These are phyloP conservation scores for Scheffersomyces parashehatae DNA, from an alignment of 1,139 yeast genomes.

Conservation along the genomic window DNA sequence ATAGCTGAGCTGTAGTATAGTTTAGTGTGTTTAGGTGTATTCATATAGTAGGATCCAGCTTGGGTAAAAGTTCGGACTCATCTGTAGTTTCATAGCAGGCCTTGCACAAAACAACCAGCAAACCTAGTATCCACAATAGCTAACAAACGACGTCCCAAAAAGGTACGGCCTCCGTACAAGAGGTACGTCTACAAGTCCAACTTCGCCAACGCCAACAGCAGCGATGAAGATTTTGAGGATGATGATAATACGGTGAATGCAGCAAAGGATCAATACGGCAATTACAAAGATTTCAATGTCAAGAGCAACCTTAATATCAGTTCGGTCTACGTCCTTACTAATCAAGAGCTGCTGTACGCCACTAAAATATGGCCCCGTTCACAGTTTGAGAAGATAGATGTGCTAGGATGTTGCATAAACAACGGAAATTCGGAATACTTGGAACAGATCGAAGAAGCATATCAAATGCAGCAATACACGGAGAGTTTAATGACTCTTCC, in stretches of 20 bases:
- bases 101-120: too few relatives aligned
- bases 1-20: too few relatives aligned
- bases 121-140: slow-evolving; percentile 52
- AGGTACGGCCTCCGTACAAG: slow-evolving; percentile 73
- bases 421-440: slow-evolving; percentile 15
- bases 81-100: too few relatives aligned
- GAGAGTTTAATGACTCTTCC: slow-evolving; percentile 44
- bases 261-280: slow-evolving; percentile 18
- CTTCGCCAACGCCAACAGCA: slow-evolving; percentile 28
- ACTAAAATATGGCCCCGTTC: slow-evolving; percentile 42
- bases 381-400: slow-evolving; percentile 49
- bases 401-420: slow-evolving; percentile 34
- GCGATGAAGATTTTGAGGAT: slow-evolving; percentile 37
- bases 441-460: slow-evolving; percentile 14
- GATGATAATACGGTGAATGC: slow-evolving; percentile 19
- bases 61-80: too few relatives aligned
- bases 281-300: slow-evolving; percentile 25
- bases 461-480: slow-evolving; percentile 12
- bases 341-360: slow-evolving; percentile 16
- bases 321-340: slow-evolving; percentile 39
- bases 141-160: slow-evolving; percentile 82
- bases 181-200: slow-evolving; percentile 71
- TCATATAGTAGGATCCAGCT: too few relatives aligned
- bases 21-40: too few relatives aligned
- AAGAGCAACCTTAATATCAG: slow-evolving; percentile 31